These are phyloP conservation scores for Tetrahymena thermophila DNA, from an alignment of 73 alveolate genomes.

Conservation along the genomic window DNA sequence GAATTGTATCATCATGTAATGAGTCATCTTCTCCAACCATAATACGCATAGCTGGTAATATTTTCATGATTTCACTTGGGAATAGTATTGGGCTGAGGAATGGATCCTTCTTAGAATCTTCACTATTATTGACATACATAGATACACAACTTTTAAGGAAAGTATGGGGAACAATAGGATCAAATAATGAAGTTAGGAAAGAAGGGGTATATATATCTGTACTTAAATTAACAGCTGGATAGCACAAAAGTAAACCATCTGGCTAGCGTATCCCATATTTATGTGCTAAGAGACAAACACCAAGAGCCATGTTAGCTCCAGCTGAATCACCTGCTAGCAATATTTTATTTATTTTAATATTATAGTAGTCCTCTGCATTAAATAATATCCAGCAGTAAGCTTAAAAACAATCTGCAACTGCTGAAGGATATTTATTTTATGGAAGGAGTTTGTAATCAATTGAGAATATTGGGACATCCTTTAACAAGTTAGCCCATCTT, in stretches of 20 bases:
- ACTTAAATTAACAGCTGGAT: neutral
- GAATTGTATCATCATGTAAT: conserved; percentile 54
- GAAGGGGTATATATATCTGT: neutral
- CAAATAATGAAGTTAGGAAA: conserved; percentile 27
- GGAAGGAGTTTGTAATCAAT: conserved; percentile 90
- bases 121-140: conserved; percentile 52
- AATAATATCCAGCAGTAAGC: conserved; percentile 76
- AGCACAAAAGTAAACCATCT: neutral
- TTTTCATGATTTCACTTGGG: conserved; percentile 30
- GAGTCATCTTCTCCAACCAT: conserved; percentile 70
- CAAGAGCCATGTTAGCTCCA: conserved; percentile 55
- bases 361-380: conserved; percentile 47
- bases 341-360: neutral
- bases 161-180: conserved; percentile 79
- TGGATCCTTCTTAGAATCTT: conserved; percentile 47
- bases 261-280: neutral
- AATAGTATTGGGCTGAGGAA: conserved; percentile 59
- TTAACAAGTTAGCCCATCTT: conserved; percentile 66
- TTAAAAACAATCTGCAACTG: conserved; percentile 83
- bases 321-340: conserved; percentile 44
- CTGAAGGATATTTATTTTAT: conserved; percentile 72
- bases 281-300: neutral
- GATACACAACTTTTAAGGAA: conserved; percentile 78
- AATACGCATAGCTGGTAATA: conserved; percentile 62
- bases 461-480: conserved; percentile 63